Base-by-base conservation (phyloP, 768 basidiomycete genomes). In the Suillus americanus region DNA sequence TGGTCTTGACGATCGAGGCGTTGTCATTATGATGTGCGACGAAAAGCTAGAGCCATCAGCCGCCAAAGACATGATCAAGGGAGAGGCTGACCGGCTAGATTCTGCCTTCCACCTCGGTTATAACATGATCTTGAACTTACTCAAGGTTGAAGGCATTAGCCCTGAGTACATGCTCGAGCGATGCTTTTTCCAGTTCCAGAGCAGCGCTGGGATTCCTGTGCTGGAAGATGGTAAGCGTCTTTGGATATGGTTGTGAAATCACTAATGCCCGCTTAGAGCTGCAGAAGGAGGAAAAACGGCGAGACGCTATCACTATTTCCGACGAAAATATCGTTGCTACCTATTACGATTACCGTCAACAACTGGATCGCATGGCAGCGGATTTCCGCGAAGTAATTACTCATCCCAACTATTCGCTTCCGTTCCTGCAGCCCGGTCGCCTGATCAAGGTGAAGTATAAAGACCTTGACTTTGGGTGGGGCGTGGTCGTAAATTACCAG, bases 21-120 rank as follows among this genome's bases (percentile, higher is more conserved):
- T 99, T 59, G 97, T 99, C 60, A 98, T 99, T 70, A 92, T 99
- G 94, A 99, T 99, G 97, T 92, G 92, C 74, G 97, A 99, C 76
- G 95, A 99, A 80, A 98, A 97, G 78, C 83, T 99, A 53, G 97
- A 99, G 71, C 96, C 97, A 0, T 75, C 85, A 2, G 87, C 91
- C 0, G 96, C 97, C 43, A 99, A 97, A 80, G 85, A 83, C 61
- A 99, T 99, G 97, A 91, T 99, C 71, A 99, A 98, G 77, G 97
- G 97, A 54, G 91, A 97, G 80, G 95, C 97, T 5, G 97, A 99
- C 75, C 83, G 96, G 56, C 81, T 99, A 60, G 95, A 99, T 76
- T 99, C 97, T 7, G 97, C 97, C 5, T 99, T 99, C 81, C 95
- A 98, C 78, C 81, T 99, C 16, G 97, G 97, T 20, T 99, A 99